Base-by-base conservation (phyloP, 176 grass and related monocot genomes). In the Aechmea fasciata region DNA sequence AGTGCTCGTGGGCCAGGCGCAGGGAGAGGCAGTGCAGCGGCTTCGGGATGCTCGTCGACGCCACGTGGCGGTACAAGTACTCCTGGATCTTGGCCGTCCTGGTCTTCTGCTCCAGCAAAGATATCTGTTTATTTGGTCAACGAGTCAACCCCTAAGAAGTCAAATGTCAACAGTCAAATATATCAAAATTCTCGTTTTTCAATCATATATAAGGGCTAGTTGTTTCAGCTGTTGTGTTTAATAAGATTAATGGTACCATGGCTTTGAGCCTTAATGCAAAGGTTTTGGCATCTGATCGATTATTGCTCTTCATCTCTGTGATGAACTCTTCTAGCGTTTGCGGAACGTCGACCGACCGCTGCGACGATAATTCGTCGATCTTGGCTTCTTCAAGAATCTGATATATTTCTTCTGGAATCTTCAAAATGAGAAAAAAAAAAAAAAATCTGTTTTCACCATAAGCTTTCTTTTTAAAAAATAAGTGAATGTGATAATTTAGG, bases 21-120 rank as follows among this genome's bases (percentile, higher is more conserved):
- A 99, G 80, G 10, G 77, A 48, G 13, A 99, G 90, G 77, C 95
- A 99, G 77, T 99, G 82, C 61, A 85, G 75, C 81, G 77, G 80
- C 77, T 94, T 90, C 63, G 90, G 95, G 64, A 93, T 71, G 72
- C 87, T 86, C 50, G 80, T 69, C 71, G 95, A 88, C 0, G 90
- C 95, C 63, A 94, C 74, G 67, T 90, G 87, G 54, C 69, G 75
- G 49, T 83, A 93, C 73, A 90, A 75, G 62, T 86, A 71, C 15
- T 84, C 74, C 24, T 54, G 72, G 59, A 86, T 75, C 75, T 81
- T 80, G 5, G 90, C 84, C 25, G 84, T 87, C 17, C 74, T 77
- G 0, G 88, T 79, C 73, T 90, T 90, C 48, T 80, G 77, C 7
- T 99, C 95, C 87, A 99, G 19, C 1, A 77, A 11, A 19, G 50